These are phyloP conservation scores for Penicillium argentinense DNA, from an alignment of 495 filamentous ascomycete species.

Conservation along the genomic window DNA sequence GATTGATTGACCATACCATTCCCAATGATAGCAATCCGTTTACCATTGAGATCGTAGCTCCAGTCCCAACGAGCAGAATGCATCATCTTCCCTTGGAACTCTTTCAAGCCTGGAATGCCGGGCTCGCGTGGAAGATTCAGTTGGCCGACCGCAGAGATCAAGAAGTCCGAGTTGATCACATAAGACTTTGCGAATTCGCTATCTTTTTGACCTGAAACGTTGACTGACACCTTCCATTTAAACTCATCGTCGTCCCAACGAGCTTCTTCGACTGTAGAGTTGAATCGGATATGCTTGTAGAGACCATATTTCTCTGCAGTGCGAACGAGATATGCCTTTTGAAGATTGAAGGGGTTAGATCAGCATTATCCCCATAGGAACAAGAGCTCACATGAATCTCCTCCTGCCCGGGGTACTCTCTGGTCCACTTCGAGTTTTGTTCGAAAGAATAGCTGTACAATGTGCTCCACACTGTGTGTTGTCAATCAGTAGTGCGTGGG, in stretches of 20 bases:
- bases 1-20: too few relatives aligned
- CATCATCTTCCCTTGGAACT: constrained; percentile 52
- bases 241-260: constrained; percentile 56
- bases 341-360: constrained; percentile 17
- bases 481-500: constrained; percentile 4
- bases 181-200: constrained; percentile 44
- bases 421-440: constrained; percentile 62
- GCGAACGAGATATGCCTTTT: constrained; percentile 54
- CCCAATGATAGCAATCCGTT: constrained; percentile 55
- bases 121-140: constrained; percentile 61
- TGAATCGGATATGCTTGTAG: constrained; percentile 57
- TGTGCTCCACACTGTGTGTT: constrained; percentile 38
- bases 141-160: constrained; percentile 65
- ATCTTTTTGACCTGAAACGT: constrained; percentile 46
- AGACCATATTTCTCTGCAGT: constrained; percentile 61
- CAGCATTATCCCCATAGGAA: neutral
- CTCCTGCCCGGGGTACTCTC: constrained; percentile 62
- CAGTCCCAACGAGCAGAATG: constrained; percentile 58
- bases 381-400: constrained; percentile 44
- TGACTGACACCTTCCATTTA: constrained; percentile 54
- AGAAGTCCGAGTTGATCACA: constrained; percentile 52
- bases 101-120: constrained; percentile 57
- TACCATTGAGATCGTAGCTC: constrained; percentile 46
- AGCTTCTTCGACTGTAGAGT: constrained; percentile 48
- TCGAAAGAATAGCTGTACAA: constrained; percentile 69